Percentiles rank a stretch among this genome's conserved stretches.
These are phyloP conservation scores for Fulvia fulva DNA, from an alignment of 2,329 filamentous ascomycete species.

Conservation along the genomic window DNA sequence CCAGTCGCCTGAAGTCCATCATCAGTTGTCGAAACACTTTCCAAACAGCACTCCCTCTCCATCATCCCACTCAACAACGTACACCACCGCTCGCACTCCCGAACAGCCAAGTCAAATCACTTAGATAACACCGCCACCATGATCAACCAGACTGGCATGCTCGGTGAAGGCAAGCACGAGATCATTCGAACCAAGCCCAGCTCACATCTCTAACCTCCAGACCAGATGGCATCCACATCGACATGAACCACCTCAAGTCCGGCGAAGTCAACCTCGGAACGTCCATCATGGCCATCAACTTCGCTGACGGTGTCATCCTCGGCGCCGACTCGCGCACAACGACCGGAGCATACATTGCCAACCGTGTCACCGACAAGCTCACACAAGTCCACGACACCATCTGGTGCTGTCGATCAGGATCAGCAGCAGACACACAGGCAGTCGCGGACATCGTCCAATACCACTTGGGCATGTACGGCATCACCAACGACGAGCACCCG, in stretches of 20 bases:
- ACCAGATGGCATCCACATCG: slow-evolving; percentile 95
- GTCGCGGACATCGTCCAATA: slow-evolving; percentile 98
- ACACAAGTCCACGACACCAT: slow-evolving; percentile 98
- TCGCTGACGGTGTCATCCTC: slow-evolving; percentile 97
- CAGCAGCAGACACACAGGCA: slow-evolving; percentile 94
- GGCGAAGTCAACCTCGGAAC: slow-evolving; percentile 98
- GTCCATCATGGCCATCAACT: slow-evolving; percentile 99
- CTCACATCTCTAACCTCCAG: slow-evolving; percentile 13
- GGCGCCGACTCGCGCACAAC: slow-evolving; percentile 96
- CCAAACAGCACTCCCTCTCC: background rate
- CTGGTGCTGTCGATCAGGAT: slow-evolving; percentile 98
- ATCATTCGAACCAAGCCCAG: background rate
- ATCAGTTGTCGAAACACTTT: background rate
- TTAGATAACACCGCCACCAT: slow-evolving; percentile 23
- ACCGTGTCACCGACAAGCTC: slow-evolving; percentile 98
- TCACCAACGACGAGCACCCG: slow-evolving; percentile 82
- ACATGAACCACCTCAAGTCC: slow-evolving; percentile 98
- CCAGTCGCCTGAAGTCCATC: slow-evolving; percentile 9
- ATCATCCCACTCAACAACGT: background rate
- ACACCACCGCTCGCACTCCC: background rate
- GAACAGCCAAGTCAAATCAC: background rate
- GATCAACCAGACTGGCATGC: slow-evolving; percentile 38
- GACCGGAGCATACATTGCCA: slow-evolving; percentile 96
- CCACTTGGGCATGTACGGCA: slow-evolving; percentile 86
- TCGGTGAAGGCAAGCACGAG: slow-evolving; percentile 37